Conservation (phyloP, 2,329 filamentous ascomycete genomes). For the Ceratocystis papillata region DNA sequence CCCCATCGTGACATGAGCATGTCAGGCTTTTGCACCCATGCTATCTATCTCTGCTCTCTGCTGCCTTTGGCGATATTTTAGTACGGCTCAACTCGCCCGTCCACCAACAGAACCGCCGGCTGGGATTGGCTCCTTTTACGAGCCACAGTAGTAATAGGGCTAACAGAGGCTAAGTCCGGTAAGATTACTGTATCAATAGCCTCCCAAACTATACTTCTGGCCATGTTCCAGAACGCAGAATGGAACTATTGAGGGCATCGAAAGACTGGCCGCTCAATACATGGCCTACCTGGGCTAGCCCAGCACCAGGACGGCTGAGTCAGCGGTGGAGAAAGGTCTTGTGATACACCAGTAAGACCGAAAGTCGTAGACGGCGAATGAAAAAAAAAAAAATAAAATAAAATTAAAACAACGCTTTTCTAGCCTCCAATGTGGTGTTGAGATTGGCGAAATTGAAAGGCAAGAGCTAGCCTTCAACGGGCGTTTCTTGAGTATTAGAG, state of each 20-base stretch:
- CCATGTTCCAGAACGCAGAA: slow-evolving; percentile 7
- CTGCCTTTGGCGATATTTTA: slow-evolving; percentile 4
- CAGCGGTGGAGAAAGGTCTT: not conserved
- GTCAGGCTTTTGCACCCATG: not conserved
- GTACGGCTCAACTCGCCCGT: not conserved
- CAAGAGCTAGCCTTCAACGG: not conserved
- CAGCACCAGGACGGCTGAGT: not conserved
- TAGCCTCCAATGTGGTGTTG: no score
- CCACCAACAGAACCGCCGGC: not conserved
- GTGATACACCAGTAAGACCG: no score
- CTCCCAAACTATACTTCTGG: not conserved
- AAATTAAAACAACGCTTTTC: no score
- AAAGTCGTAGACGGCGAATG: no score
- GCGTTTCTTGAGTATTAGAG: not conserved
- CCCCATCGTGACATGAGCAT: not conserved
- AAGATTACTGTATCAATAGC: not conserved
- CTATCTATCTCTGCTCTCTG: not conserved
- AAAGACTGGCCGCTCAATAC: not conserved
- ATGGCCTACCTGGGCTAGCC: not conserved
- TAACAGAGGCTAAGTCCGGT: no score
- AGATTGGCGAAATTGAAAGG: no score
- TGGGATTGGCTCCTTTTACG: not conserved
- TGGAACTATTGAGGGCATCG: not conserved
- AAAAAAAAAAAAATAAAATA: no score
- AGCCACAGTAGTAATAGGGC: not conserved